Conservation (phyloP, 345 rosid species). For the Corymbia maculata region DNA sequence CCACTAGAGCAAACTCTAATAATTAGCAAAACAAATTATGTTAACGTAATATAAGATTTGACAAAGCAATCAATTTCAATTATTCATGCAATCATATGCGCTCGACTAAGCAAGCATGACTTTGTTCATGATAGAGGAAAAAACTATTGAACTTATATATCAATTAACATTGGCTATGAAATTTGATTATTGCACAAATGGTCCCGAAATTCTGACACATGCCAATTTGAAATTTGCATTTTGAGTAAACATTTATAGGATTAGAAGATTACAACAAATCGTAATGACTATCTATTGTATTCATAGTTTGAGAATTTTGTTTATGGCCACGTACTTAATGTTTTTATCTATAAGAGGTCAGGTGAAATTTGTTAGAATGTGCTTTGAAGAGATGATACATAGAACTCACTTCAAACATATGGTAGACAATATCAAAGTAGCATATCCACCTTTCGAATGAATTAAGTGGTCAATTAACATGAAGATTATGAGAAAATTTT, state of each 20-base stretch:
- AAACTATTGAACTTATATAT: not conserved
- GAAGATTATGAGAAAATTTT: not conserved
- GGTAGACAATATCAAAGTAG: not conserved
- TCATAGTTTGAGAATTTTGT: not conserved
- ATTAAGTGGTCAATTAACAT: not conserved
- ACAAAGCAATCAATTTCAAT: not conserved
- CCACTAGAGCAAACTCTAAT: no score
- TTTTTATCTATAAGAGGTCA: not conserved
- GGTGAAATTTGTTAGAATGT: not conserved
- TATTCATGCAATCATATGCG: not conserved
- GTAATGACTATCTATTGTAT: not conserved
- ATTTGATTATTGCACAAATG: not conserved
- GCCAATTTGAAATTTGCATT: not conserved
- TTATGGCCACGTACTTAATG: not conserved
- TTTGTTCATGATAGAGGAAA: not conserved
- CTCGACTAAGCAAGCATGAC: not conserved
- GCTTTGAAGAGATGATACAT: not conserved
- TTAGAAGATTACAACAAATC: not conserved
- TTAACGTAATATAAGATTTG: no score
- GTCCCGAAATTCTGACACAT: not conserved
- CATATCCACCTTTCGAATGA: not conserved
- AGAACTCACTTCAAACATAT: not conserved
- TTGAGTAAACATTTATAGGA: not conserved
- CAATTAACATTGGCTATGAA: not conserved
- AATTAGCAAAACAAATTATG: not conserved